Evolutionary conservation across 768 basidiomycete genomes (phyloP).

Genomic region (Panaeolus papilionaceus): DNA sequence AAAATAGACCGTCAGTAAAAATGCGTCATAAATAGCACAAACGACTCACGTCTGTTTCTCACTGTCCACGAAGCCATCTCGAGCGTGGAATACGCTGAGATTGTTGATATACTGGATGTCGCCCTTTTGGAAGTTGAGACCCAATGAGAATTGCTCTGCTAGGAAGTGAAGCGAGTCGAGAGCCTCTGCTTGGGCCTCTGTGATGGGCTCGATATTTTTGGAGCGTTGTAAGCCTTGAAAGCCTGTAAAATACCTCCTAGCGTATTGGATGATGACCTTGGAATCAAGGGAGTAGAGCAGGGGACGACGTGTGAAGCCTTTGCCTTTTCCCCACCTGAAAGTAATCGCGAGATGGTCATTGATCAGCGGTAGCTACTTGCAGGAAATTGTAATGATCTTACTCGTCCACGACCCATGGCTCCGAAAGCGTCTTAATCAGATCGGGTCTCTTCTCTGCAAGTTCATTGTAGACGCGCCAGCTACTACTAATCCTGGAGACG

Average conservation of each 20-base stretch:
- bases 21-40: background rate
- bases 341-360: background rate
- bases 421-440: conserved; percentile 45
- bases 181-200: conserved; percentile 56
- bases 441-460: conserved; percentile 53
- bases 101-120: conserved; percentile 59
- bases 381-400: conserved; percentile 17
- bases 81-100: conserved; percentile 50
- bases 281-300: conserved; percentile 46
- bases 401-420: conserved; percentile 53
- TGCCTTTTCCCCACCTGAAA: conserved; percentile 41
- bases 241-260: conserved; percentile 50
- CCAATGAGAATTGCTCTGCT: conserved; percentile 49
- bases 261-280: conserved; percentile 51
- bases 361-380: background rate
- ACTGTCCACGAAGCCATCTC: conserved; percentile 49
- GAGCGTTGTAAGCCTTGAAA: conserved; percentile 42
- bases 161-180: conserved; percentile 52
- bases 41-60: conserved; percentile 43
- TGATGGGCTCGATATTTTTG: conserved; percentile 48
- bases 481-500: conserved; percentile 50
- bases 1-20: background rate
- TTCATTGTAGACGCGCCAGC: conserved; percentile 53
- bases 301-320: conserved; percentile 44
- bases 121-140: conserved; percentile 53